phyloP scores from a whole-genome alignment of 768 basidiomycete species.

The Termitomyces sp. region DNA sequence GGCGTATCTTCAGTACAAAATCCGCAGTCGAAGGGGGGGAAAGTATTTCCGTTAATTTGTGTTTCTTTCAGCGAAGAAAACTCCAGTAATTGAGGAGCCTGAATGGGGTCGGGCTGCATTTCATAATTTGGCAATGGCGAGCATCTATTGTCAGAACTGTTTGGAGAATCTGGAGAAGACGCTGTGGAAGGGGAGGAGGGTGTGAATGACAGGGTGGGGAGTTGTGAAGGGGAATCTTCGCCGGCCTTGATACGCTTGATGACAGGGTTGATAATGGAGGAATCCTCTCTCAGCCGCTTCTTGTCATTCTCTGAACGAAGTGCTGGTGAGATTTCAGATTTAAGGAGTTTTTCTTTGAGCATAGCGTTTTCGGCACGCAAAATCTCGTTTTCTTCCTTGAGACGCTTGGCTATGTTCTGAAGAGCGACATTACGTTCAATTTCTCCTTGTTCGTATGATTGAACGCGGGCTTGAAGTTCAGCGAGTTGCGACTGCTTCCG shows the following conservation, averaged over 20 bases:
- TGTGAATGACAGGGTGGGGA: constrained; percentile 28
- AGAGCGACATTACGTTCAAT: constrained; percentile 82
- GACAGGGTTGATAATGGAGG: constrained; percentile 26
- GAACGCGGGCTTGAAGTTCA: constrained; percentile 80
- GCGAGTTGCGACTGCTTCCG: constrained; percentile 85
- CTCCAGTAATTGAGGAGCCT: constrained; percentile 24
- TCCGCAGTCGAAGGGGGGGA: constrained; percentile 60
- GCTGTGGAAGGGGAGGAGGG: constrained; percentile 43
- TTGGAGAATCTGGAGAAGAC: constrained; percentile 44
- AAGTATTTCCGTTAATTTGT: constrained; percentile 21
- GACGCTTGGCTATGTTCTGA: constrained; percentile 74
- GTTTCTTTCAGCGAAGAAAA: constrained; percentile 23
- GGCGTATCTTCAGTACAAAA: constrained; percentile 66
- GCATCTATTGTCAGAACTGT: constrained; percentile 27
- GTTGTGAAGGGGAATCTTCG: constrained; percentile 25
- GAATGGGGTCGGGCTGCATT: constrained; percentile 19
- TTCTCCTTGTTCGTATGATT: constrained; percentile 87
- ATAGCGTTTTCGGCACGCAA: constrained; percentile 62
- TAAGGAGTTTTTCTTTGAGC: constrained; percentile 47
- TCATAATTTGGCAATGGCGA: constrained; percentile 27
- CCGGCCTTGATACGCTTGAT: constrained; percentile 27
- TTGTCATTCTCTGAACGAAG: constrained; percentile 32
- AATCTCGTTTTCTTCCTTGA: constrained; percentile 83
- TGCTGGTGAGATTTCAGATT: constrained; percentile 33
- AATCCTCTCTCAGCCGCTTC: constrained; percentile 58